Conservation (phyloP, 768 basidiomycete genomes). For the Daedaleopsis sinensis region DNA sequence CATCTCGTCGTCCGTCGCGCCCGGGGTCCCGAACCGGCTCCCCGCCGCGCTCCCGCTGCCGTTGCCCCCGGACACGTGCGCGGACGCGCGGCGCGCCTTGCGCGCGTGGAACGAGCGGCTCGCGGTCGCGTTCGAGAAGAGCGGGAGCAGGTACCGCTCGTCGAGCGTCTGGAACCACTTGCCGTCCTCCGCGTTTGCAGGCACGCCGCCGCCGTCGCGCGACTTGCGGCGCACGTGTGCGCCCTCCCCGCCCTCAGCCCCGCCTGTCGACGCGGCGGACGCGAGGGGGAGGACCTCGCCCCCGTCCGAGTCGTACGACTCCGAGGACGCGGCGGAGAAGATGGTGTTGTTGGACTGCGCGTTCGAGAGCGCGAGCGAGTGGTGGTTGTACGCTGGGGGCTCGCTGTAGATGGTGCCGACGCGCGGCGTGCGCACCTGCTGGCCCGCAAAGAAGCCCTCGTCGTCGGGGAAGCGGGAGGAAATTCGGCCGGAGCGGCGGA, state of each 20-base stretch:
- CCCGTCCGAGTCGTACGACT: constrained; percentile 75
- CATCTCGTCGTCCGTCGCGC: constrained; percentile 41
- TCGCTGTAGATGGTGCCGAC: constrained; percentile 58
- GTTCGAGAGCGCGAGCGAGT: constrained; percentile 33
- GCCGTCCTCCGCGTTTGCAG: constrained; percentile 60
- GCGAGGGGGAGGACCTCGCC: constrained; percentile 82
- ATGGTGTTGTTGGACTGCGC: constrained; percentile 34
- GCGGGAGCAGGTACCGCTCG: constrained; percentile 89
- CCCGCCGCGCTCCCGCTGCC: constrained; percentile 26
- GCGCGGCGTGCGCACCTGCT: constrained; percentile 25
- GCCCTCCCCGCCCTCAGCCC: neutral
- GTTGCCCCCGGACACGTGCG: constrained; percentile 28
- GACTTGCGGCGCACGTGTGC: constrained; percentile 10
- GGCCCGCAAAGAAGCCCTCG: constrained; percentile 20
- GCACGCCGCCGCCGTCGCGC: constrained; percentile 11
- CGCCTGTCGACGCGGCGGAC: constrained; percentile 38
- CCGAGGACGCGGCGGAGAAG: constrained; percentile 75
- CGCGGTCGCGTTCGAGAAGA: constrained; percentile 92
- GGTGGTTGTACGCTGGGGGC: constrained; percentile 63
- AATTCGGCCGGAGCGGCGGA: constrained; percentile 30
- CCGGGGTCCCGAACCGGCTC: constrained; percentile 36
- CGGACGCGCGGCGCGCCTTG: constrained; percentile 52
- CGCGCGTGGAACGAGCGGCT: constrained; percentile 86
- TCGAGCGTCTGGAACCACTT: constrained; percentile 97
- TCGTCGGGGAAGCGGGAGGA: constrained; percentile 43